Percentiles rank a stretch among this genome's conserved stretches.
phyloP scores from a whole-genome alignment of 2,329 filamentous ascomycete species.

The Fusarium nurragi region DNA sequence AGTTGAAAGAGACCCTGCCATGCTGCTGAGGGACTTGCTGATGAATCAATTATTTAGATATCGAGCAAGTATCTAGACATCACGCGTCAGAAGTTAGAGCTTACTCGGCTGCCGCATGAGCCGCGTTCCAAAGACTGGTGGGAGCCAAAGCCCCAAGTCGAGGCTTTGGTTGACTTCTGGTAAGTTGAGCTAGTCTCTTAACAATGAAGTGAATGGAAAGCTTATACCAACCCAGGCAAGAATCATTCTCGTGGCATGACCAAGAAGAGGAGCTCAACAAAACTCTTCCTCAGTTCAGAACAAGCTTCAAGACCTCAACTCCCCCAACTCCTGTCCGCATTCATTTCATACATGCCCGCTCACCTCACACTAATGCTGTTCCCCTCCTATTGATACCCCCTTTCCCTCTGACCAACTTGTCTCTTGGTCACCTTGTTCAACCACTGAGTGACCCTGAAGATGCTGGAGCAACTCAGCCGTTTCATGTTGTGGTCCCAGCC shows the following conservation, averaged over 20 bases:
- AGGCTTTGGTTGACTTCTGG: constrained; percentile 74
- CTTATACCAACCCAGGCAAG: constrained; percentile 60
- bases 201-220: neutral
- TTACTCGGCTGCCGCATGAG: constrained; percentile 72
- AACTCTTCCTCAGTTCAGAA: constrained; percentile 71
- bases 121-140: constrained; percentile 63
- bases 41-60: constrained; percentile 56
- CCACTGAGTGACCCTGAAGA: constrained; percentile 63
- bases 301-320: constrained; percentile 57
- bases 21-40: constrained; percentile 36
- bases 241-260: constrained; percentile 71
- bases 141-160: constrained; percentile 69
- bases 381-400: constrained; percentile 72
- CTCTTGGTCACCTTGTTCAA: constrained; percentile 64
- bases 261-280: constrained; percentile 68
- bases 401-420: constrained; percentile 72
- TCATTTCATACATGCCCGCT: constrained; percentile 72
- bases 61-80: constrained; percentile 74
- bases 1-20: constrained; percentile 44
- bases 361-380: constrained; percentile 62
- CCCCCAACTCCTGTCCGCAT: constrained; percentile 60
- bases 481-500: constrained; percentile 73
- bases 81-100: constrained; percentile 72
- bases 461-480: constrained; percentile 58
- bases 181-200: constrained; percentile 45